Evolutionary conservation across 1,284 basidiomycete species (phyloP), one percentile per base, ranked within the genome.

Genomic region (Microbotryum silenes-acaulis): DNA sequence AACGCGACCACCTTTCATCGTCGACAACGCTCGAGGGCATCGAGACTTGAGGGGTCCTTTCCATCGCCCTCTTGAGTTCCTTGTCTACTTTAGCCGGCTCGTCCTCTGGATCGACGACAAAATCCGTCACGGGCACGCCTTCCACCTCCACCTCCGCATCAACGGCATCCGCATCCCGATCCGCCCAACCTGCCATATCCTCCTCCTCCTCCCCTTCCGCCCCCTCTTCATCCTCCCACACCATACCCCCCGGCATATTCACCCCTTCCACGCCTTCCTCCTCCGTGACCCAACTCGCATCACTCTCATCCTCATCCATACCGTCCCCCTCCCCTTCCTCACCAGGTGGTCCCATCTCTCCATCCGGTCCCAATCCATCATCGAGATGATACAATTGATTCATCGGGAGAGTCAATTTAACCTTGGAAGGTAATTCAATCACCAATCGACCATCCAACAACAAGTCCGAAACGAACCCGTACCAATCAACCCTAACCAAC

Each of bases 1-100:
- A 94, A 25, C 83, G 83, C 63, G 83, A 83, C 88, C 88, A 91
- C 33, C 77, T 72, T 9, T 52, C 62, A 9, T 68, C 62, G 8
- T 70, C 62, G 33, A 71, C 67, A 29, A 77, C 72, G 31, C 77
- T 77, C 21, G 67, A 69, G 21, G 54, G 66, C 67, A 57, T 67
- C 50, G 58, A 65, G 48, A 61, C 65, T 53, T 27, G 31, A 20
- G 54, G 47, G 16, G 51, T 46, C 25, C 37, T 50, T 23, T 42
- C 29, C 18, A 14, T 51, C 33, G 16, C 25, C 21, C 33, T 45
- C 18, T 10, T 31, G 31, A 1, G 56, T 25, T 20, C 21, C 21
- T 4, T 42, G 27, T 8, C 21, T 23, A 29, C n/a, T 42, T 2
- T 31, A 33, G 25, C 62, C 63, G 2, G 67, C 60, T 42, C 51